Percentiles rank a stretch among this genome's conserved stretches.
Conservation (phyloP, 495 filamentous ascomycete genomes). For the Aspergillus haitiensis region DNA sequence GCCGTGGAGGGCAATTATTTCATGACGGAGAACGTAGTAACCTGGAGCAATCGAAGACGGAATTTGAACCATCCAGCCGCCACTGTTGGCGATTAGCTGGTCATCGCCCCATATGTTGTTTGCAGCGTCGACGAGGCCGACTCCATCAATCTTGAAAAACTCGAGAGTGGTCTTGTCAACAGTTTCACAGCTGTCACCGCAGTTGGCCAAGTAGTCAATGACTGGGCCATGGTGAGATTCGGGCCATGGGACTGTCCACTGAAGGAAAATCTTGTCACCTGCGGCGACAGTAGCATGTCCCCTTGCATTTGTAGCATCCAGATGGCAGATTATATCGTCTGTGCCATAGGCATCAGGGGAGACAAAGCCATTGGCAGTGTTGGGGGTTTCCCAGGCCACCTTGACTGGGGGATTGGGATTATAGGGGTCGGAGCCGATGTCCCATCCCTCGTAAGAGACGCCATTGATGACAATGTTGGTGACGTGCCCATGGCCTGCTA, state of each 20-base stretch:
- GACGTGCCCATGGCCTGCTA: slow-evolving; percentile 60
- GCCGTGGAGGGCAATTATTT: slow-evolving; percentile 65
- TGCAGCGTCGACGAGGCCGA: slow-evolving; percentile 50
- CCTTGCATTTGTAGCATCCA: slow-evolving; percentile 34
- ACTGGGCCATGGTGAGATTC: slow-evolving; percentile 35
- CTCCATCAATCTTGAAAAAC: slow-evolving; percentile 64
- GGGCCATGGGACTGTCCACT: slow-evolving; percentile 40
- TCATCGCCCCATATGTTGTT: slow-evolving; percentile 62
- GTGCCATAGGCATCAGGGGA: slow-evolving; percentile 38
- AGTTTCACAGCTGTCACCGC: slow-evolving; percentile 56
- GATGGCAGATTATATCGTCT: slow-evolving; percentile 55
- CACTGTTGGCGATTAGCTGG: slow-evolving; percentile 55
- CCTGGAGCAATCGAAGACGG: slow-evolving; percentile 56
- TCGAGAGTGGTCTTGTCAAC: slow-evolving; percentile 56
- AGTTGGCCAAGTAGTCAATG: slow-evolving; percentile 65
- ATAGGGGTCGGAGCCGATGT: slow-evolving; percentile 37
- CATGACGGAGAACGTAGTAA: slow-evolving; percentile 66
- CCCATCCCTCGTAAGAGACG: slow-evolving; percentile 37
- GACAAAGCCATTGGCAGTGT: slow-evolving; percentile 54
- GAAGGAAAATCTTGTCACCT: slow-evolving; percentile 41
- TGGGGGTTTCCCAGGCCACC: slow-evolving; percentile 46
- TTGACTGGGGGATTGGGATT: slow-evolving; percentile 37
- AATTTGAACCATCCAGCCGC: slow-evolving; percentile 60
- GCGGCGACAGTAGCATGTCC: slow-evolving; percentile 42
- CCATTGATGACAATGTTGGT: slow-evolving; percentile 56